Evolutionary conservation across 257 asterid genomes (phyloP), one percentile per base, ranked within the genome.

Genomic region (Penstemon newberryi): DNA sequence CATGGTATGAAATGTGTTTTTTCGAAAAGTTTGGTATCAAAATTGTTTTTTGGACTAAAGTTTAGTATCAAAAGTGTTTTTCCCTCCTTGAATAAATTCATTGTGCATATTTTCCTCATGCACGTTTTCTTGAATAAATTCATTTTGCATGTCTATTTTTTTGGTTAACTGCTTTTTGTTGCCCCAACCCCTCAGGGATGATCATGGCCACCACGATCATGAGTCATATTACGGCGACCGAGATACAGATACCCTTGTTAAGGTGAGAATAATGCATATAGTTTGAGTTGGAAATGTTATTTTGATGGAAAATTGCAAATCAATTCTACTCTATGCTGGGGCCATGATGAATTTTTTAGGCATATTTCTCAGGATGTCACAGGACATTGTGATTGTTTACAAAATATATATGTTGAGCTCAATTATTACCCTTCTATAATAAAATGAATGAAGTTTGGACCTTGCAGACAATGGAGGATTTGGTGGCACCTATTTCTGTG

Each of bases 161-260:
- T 42, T 41, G 5, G 46, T 45, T 68, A 65, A 42, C 65, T 62
- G 41, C 60, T 74, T 65, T 62, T 39, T 47, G 12, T 5, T 42
- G 56, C 37, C 72, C 57, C 59, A 55, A 11, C 60, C 66, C 49
- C n/a, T 39, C 87, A 94, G 96, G 74, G 98, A 85, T 13, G 89
- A 86, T 50, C 93, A 87, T 65, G 96, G 98, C 51, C 98, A 87
- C 81, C 99, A 91, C 63, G 93, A 91, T 6, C 98, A 94, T 43
- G 99, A 94, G 78, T 80, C 99, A 7, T 94, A 94, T 81, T 91
- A 94, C 83, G 99, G 99, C 1, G 98, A 94, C 79, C 90, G 98
- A 62, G 98, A 94, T 79, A 89, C 96, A 9, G 91, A 89, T 12
- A 89, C 77, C 82, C 85, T 94, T 44, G 90, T 91, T 71, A 83